These are phyloP conservation scores for Anaeromyces robustus DNA, from an alignment of 192 early-diverging fungal genomes.

Conservation along the genomic window DNA sequence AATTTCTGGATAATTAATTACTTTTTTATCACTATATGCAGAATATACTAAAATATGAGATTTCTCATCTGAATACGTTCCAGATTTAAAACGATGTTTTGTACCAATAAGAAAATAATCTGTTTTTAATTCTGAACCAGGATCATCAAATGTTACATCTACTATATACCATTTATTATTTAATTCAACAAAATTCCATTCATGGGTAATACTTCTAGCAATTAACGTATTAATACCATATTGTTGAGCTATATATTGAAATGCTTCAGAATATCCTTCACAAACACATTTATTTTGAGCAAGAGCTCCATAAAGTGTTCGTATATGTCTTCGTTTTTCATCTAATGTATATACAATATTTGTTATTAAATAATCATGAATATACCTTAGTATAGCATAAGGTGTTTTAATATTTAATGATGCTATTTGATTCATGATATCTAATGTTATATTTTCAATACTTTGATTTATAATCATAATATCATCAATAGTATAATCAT, in stretches of 20 bases:
- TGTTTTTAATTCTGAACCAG: background rate
- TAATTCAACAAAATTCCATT: background rate
- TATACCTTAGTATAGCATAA: background rate
- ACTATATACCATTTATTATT: background rate
- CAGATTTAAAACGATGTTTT: background rate
- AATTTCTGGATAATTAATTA: background rate
- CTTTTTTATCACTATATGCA: background rate
- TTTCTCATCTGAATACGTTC: background rate
- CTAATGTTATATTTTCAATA: background rate
- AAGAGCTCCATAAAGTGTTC: background rate
- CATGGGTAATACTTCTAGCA: background rate
- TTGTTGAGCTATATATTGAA: background rate
- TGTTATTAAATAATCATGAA: background rate
- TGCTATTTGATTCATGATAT: background rate
- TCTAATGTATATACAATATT: background rate
- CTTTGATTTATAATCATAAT: background rate
- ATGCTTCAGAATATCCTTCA: background rate
- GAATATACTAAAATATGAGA: background rate
- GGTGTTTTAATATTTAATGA: background rate
- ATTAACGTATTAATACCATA: background rate
- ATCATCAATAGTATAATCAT: background rate
- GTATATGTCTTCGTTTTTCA: background rate
- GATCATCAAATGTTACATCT: background rate
- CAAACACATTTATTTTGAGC: background rate
- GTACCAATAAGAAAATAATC: background rate